Evolutionary conservation across 2,329 filamentous ascomycete species (phyloP), one percentile per base, ranked within the genome.

Genomic region (Leptographium radiaticola): DNA sequence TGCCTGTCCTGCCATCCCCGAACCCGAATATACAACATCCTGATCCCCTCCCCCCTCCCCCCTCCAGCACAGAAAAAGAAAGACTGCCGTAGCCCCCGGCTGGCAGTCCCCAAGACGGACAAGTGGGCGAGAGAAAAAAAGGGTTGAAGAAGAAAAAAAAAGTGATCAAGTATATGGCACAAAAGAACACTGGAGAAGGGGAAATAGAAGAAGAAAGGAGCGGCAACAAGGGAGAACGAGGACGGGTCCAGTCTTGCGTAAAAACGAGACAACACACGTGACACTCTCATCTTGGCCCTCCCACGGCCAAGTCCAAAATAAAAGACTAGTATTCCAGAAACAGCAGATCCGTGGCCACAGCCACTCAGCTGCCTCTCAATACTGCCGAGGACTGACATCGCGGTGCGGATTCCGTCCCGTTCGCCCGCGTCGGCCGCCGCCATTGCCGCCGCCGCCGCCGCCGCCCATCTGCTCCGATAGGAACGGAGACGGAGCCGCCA

Each of bases 381-480:
- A 60, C 10, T 58, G 56, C 30, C 59, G 55, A 20, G 59, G 55
- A 43, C 57, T 59, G 47, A 47, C 51, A 30, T 58, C 58, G 30
- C 56, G 58, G 30, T 57, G 52, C 40, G 36, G 54, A 43, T 56
- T 58, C 25, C 67, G 65, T 66, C 77, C 71, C 75, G 80, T 77
- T 63, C 80, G 75, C 66, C 79, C 79, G 60, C 80, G 75, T 65
- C 79, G 70, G 58, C 69, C 65, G 65, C 77, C 79, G 59, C 71
- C 8, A 6, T 71, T 74, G 65, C 79, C 71, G 57, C 69, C 64
- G 65, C 76, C 75, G 65, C 79, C 71, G 57, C 69, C 64, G 65
- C 76, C 79, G 59, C 70, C 71, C 60, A 77, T 76, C 60, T 79
- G 76, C 62, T 81, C 77, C 58, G 74, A 73, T 68, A 76, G 70